Percentiles rank a stretch among this genome's conserved stretches.
These are phyloP conservation scores for Juncus inflexus DNA, from an alignment of 176 grass and related monocot genomes.

Conservation along the genomic window DNA sequence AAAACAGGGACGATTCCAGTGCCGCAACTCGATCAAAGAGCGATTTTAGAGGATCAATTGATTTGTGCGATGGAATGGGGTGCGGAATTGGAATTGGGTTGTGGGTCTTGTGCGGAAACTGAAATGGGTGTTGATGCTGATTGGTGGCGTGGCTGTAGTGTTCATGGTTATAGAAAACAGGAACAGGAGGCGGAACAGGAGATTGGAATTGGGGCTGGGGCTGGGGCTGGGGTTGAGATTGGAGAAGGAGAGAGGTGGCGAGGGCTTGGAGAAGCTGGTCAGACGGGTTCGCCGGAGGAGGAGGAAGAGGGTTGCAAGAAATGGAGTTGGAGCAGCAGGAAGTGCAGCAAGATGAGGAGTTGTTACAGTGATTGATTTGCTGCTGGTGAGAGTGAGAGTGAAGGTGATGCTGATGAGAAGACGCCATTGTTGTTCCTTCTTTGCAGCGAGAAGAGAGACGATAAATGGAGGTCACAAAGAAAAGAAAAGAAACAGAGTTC, in stretches of 20 bases:
- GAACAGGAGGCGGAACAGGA: background rate
- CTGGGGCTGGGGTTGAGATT: slow-evolving; percentile 5
- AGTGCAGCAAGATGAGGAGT: slow-evolving; percentile 5
- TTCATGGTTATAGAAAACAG: slow-evolving; percentile 24
- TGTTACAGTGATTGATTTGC: slow-evolving; percentile 17
- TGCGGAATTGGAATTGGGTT: background rate
- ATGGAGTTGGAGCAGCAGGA: background rate
- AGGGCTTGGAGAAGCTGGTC: slow-evolving; percentile 29
- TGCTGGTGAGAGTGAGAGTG: slow-evolving; percentile 19
- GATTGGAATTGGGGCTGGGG: background rate
- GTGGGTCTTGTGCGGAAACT: slow-evolving; percentile 17
- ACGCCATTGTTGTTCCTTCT: slow-evolving; percentile 1
- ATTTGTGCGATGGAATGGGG: slow-evolving; percentile 27
- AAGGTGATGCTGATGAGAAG: slow-evolving; percentile 13
- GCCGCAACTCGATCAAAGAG: slow-evolving; percentile 60
- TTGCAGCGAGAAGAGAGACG: background rate
- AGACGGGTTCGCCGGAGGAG: slow-evolving; percentile 2
- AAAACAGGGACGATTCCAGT: slow-evolving; percentile 54
- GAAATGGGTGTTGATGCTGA: slow-evolving; percentile 22
- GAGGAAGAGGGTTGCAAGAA: background rate
- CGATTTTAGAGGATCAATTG: slow-evolving; percentile 49
- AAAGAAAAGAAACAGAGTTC: background rate
- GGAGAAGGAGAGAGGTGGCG: slow-evolving; percentile 19
- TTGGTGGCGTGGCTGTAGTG: slow-evolving; percentile 29
- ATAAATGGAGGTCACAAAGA: background rate